Conservation (phyloP, 73 alveolate genomes). For the Stentor coeruleus region DNA sequence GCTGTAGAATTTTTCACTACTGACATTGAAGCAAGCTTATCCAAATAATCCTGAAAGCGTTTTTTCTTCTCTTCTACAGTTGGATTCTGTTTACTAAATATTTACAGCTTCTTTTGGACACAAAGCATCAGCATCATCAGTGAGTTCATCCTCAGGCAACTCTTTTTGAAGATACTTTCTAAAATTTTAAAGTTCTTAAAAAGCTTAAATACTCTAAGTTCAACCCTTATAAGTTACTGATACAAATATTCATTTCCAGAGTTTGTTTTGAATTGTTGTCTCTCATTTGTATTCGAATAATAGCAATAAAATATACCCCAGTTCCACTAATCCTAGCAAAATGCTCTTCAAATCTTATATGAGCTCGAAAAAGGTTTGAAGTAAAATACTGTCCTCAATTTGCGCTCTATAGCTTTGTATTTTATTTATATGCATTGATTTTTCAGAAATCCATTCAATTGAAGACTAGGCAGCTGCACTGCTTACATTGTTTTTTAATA, state of each 20-base stretch:
- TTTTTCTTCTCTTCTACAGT: conserved; percentile 14
- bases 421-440: neutral
- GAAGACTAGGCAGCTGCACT: neutral
- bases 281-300: neutral
- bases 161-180: neutral
- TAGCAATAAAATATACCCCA: neutral
- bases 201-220: neutral
- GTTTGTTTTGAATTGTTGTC: conserved; percentile 12
- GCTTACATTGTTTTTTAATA: neutral
- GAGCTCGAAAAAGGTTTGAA: conserved; percentile 30
- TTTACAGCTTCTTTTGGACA: neutral
- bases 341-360: neutral
- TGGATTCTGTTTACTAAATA: neutral
- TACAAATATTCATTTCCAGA: neutral
- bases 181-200: neutral
- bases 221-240: conserved; percentile 1
- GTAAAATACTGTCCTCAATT: conserved; percentile 31
- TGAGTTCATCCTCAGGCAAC: neutral
- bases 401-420: neutral
- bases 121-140: neutral
- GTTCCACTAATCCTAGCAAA: neutral
- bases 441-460: neutral
- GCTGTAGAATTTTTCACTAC: neutral
- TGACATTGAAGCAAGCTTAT: neutral
- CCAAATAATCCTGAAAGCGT: neutral